Conservation (phyloP, 768 basidiomycete species). For the Mycena pura region DNA sequence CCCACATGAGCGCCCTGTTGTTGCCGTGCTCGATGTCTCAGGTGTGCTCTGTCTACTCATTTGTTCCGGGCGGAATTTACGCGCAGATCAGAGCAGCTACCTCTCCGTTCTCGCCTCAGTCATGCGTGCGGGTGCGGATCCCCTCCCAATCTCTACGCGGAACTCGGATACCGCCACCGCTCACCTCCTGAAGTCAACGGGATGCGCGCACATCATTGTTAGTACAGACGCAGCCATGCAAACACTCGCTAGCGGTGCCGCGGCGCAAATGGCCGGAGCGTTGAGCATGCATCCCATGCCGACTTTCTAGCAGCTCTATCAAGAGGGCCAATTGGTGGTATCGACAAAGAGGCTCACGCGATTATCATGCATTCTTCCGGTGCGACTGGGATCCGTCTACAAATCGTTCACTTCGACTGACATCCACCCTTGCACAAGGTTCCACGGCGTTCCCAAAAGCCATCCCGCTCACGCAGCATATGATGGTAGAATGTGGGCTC, state of each 20-base stretch:
- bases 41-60: too few species aligned
- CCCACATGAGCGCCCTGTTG: too few species aligned
- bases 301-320: too few species aligned
- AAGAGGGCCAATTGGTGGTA: too few species aligned
- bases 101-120: not conserved
- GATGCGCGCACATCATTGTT: not conserved
- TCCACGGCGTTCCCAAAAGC: not conserved
- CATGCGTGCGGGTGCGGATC: not conserved
- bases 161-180: not conserved
- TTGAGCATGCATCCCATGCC: too few species aligned
- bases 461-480: not conserved
- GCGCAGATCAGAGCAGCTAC: conserved; percentile 9
- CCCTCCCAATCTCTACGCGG: conserved; percentile 1
- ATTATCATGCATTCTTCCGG: conserved; percentile 4
- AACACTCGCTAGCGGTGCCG: not conserved
- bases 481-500: not conserved
- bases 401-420: not conserved
- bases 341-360: too few species aligned
- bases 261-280: not conserved
- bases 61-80: too few species aligned
- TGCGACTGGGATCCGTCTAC: not conserved
- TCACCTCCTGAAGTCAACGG: not conserved
- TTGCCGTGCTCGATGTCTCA: too few species aligned
- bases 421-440: not conserved
- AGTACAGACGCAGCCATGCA: not conserved